Evolutionary conservation across 805 yeast genomes (phyloP).

Genomic region (Priceomyces medius): DNA sequence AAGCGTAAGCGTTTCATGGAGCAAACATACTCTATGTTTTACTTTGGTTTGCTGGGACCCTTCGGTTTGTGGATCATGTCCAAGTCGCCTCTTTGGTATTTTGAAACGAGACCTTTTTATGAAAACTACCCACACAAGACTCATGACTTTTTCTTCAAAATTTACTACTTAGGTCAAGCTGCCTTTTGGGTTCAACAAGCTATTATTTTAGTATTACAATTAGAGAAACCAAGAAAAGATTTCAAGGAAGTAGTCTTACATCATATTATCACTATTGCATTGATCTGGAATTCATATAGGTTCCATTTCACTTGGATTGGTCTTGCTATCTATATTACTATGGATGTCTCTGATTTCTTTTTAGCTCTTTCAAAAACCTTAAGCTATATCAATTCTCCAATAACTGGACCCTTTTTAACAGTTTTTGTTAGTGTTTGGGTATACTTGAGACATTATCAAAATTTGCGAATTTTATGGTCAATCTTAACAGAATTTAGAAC

Average conservation of each 20-base stretch:
- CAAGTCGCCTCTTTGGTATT: slow-evolving; percentile 81
- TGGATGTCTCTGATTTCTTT: slow-evolving; percentile 94
- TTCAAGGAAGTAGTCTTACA: slow-evolving; percentile 88
- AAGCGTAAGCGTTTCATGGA: slow-evolving; percentile 86
- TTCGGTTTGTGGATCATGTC: slow-evolving; percentile 86
- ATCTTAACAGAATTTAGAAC: slow-evolving; percentile 82
- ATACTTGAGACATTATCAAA: slow-evolving; percentile 85
- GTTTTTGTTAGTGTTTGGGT: slow-evolving; percentile 77
- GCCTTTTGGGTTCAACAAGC: slow-evolving; percentile 98
- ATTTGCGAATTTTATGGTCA: slow-evolving; percentile 78
- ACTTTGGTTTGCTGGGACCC: slow-evolving; percentile 80
- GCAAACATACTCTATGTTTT: slow-evolving; percentile 81
- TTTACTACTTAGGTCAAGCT: slow-evolving; percentile 87
- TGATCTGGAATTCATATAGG: slow-evolving; percentile 83
- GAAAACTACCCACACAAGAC: slow-evolving; percentile 77
- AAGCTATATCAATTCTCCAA: slow-evolving; percentile 72
- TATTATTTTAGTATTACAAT: slow-evolving; percentile 72
- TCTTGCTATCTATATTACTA: slow-evolving; percentile 81
- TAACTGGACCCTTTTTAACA: slow-evolving; percentile 63
- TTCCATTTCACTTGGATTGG: slow-evolving; percentile 98
- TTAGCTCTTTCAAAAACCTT: slow-evolving; percentile 81
- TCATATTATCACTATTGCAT: slow-evolving; percentile 85
- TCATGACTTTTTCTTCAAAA: slow-evolving; percentile 67
- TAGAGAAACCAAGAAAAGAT: slow-evolving; percentile 95
- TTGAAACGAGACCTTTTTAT: slow-evolving; percentile 81